Evolutionary conservation across 2,329 filamentous ascomycete genomes (phyloP).

Genomic region (Dactylonectria macrodidyma): DNA sequence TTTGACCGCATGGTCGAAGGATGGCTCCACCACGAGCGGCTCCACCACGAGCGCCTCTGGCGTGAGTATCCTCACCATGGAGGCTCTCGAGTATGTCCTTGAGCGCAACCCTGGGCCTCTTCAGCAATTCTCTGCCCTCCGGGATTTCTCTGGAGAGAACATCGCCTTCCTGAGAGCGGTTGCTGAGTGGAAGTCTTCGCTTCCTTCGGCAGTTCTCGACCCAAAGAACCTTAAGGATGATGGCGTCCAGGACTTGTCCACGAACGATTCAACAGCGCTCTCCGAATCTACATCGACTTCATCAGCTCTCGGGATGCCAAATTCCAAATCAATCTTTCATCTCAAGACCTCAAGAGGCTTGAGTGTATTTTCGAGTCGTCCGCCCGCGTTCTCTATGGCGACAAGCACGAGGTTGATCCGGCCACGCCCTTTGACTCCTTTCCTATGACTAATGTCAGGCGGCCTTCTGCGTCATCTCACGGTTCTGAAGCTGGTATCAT

Average conservation of each 20-base stretch:
- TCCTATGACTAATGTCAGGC: constrained; percentile 34
- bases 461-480: constrained; percentile 37
- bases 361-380: constrained; percentile 71
- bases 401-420: constrained; percentile 56
- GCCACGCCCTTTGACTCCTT: constrained; percentile 60
- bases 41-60: constrained; percentile 48
- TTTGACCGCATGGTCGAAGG: constrained; percentile 55
- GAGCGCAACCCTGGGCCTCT: constrained; percentile 71
- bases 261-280: constrained; percentile 70
- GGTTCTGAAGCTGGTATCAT: constrained; percentile 38
- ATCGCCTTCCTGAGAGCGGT: constrained; percentile 74
- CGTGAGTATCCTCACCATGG: constrained; percentile 55
- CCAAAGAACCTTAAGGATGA: constrained; percentile 41
- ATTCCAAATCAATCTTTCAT: constrained; percentile 78
- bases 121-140: constrained; percentile 74
- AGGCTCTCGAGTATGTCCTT: constrained; percentile 67
- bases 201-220: constrained; percentile 46
- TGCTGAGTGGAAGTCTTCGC: constrained; percentile 57
- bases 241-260: constrained; percentile 54
- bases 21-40: too few species aligned
- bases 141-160: constrained; percentile 80
- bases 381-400: constrained; percentile 61
- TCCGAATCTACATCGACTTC: constrained; percentile 56
- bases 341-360: constrained; percentile 68
- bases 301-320: constrained; percentile 61